Percentiles rank a stretch among this genome's conserved stretches.
phyloP scores from a whole-genome alignment of 2,329 filamentous ascomycete species.

The Camillea tinctor region DNA sequence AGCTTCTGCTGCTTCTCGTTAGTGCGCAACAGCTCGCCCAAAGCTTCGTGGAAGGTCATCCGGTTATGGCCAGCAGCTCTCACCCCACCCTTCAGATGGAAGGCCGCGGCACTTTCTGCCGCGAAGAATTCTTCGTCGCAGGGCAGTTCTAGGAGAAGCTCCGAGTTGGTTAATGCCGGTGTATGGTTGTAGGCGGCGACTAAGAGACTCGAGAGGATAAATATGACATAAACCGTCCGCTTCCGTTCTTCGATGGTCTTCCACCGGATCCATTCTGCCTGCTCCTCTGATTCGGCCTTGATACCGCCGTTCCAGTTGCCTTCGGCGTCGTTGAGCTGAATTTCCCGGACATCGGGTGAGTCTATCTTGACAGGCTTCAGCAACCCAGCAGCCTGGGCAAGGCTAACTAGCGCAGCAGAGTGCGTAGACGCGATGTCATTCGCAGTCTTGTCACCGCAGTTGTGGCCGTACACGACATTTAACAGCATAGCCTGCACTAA shows the following conservation, averaged over 20 bases:
- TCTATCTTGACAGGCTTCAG: conserved; percentile 46
- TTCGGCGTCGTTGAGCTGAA: conserved; percentile 56
- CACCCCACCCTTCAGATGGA: conserved; percentile 73
- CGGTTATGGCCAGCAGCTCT: conserved; percentile 67
- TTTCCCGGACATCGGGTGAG: conserved; percentile 49
- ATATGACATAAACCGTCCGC: conserved; percentile 86
- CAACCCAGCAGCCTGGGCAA: conserved; percentile 85
- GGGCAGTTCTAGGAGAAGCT: conserved; percentile 84
- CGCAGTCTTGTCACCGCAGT: conserved; percentile 86
- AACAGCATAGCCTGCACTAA: conserved; percentile 95
- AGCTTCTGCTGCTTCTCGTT: conserved; percentile 64
- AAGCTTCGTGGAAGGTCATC: conserved; percentile 76
- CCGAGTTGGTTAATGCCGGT: conserved; percentile 88
- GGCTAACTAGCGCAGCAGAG: conserved; percentile 83
- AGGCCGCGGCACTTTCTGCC: conserved; percentile 78
- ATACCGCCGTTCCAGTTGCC: conserved; percentile 43
- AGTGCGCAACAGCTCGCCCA: conserved; percentile 77
- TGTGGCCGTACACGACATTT: conserved; percentile 93
- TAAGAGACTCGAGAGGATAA: conserved; percentile 85
- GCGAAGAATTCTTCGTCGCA: conserved; percentile 91
- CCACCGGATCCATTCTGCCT: conserved; percentile 85
- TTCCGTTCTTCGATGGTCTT: conserved; percentile 87
- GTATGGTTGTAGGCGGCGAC: conserved; percentile 92
- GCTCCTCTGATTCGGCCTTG: conserved; percentile 53
- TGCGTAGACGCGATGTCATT: conserved; percentile 92